These are phyloP conservation scores for Hibiscus tridactylites DNA, from an alignment of 345 rosid genomes.

Conservation along the genomic window DNA sequence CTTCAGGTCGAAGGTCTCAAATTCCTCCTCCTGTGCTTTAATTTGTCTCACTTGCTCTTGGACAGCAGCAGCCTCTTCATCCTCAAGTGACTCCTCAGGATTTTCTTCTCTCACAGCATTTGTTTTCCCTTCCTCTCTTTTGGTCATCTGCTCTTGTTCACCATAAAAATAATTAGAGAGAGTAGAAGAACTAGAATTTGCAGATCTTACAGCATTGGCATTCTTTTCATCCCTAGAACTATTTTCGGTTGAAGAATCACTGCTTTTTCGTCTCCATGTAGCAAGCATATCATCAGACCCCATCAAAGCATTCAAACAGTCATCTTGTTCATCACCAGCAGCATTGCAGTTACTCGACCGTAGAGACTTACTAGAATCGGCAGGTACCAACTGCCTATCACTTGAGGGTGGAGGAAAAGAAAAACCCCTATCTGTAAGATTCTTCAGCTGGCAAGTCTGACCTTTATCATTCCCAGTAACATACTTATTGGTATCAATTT, in stretches of 20 bases:
- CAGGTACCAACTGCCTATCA: conserved; percentile 46
- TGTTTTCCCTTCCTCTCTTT: conserved; percentile 51
- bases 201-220: conserved; percentile 51
- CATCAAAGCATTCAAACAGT: conserved; percentile 44
- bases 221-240: conserved; percentile 69
- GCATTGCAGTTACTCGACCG: conserved; percentile 53
- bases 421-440: conserved; percentile 55
- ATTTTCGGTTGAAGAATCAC: conserved; percentile 59
- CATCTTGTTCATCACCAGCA: conserved; percentile 39
- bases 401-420: conserved; percentile 66
- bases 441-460: conserved; percentile 33
- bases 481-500: conserved; percentile 36
- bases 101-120: conserved; percentile 56
- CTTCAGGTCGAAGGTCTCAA: conserved; percentile 94
- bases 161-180: conserved; percentile 57
- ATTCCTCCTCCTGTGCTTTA: conserved; percentile 94
- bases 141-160: conserved; percentile 43
- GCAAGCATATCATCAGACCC: conserved; percentile 67
- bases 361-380: conserved; percentile 57
- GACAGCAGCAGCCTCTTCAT: conserved; percentile 92
- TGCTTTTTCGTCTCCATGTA: conserved; percentile 72
- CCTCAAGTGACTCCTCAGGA: conserved; percentile 62
- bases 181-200: conserved; percentile 58
- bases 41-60: conserved; percentile 98
- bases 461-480: conserved; percentile 42